These are phyloP conservation scores for Clausena lansium DNA, from an alignment of 345 rosid genomes.

Conservation along the genomic window DNA sequence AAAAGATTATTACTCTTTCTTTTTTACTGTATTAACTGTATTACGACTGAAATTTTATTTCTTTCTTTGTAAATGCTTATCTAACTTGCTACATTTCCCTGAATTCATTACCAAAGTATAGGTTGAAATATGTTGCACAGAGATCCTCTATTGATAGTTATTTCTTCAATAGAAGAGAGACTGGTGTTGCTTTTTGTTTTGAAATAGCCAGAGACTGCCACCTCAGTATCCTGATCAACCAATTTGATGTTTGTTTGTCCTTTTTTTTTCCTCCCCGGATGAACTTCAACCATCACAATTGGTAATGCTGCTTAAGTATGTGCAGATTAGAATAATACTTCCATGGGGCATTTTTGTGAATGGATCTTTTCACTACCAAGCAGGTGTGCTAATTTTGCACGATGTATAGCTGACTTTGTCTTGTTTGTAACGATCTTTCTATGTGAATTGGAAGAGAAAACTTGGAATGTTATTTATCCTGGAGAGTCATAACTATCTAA, in stretches of 20 bases:
- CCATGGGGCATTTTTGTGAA: background rate
- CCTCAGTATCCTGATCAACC: background rate
- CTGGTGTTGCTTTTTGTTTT: background rate
- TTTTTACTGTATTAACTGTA: background rate
- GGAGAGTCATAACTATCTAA: background rate
- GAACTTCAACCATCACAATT: background rate
- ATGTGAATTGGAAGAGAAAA: background rate
- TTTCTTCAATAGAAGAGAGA: background rate
- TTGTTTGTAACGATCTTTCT: background rate
- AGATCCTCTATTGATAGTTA: slow-evolving; percentile 3
- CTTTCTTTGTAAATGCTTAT: background rate
- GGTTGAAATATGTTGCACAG: background rate
- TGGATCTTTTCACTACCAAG: background rate
- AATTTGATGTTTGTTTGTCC: too few species aligned
- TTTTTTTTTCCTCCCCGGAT: too few species aligned
- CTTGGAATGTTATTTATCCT: background rate
- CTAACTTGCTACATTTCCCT: background rate
- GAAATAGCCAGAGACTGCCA: background rate
- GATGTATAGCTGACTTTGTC: background rate
- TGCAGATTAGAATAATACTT: background rate
- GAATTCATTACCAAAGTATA: background rate
- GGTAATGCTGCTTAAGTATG: background rate
- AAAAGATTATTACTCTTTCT: background rate
- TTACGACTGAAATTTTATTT: background rate
- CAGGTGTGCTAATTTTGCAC: background rate